Evolutionary conservation across 257 asterid species (phyloP).

Genomic region (Petunia axillaris): DNA sequence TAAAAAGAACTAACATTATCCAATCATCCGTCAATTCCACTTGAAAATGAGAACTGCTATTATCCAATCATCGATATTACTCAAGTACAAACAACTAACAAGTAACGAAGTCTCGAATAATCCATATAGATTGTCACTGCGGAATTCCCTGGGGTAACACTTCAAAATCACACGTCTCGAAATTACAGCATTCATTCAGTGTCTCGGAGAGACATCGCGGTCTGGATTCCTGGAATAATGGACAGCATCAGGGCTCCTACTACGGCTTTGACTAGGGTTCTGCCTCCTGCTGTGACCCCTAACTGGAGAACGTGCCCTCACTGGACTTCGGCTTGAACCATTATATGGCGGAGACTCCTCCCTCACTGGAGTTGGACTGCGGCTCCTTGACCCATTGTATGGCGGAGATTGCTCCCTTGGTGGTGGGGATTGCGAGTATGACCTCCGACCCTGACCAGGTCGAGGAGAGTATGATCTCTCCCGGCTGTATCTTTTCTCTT

Average conservation of each 20-base stretch:
- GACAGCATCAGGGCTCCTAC: constrained; percentile 19
- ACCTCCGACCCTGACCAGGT: constrained; percentile 16
- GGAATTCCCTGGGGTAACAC: not conserved
- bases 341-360: constrained; percentile 54
- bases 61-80: not conserved
- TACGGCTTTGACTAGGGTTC: constrained; percentile 35
- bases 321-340: constrained; percentile 53
- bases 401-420: constrained; percentile 38
- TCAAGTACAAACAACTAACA: constrained; percentile 1
- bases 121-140: not conserved
- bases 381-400: constrained; percentile 46
- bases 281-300: constrained; percentile 30
- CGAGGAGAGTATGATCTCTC: constrained; percentile 43
- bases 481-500: constrained; percentile 60
- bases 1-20: no score
- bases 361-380: constrained; percentile 52
- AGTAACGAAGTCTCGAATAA: not conserved
- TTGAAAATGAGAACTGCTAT: not conserved
- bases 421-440: constrained; percentile 56
- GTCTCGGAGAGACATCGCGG: constrained; percentile 22
- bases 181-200: constrained; percentile 7
- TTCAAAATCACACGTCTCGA: not conserved
- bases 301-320: constrained; percentile 35
- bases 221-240: constrained; percentile 27
- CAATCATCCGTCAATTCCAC: not conserved